phyloP scores from a whole-genome alignment of 495 filamentous ascomycete genomes.

The Lasiosphaeriaceae sp. region DNA sequence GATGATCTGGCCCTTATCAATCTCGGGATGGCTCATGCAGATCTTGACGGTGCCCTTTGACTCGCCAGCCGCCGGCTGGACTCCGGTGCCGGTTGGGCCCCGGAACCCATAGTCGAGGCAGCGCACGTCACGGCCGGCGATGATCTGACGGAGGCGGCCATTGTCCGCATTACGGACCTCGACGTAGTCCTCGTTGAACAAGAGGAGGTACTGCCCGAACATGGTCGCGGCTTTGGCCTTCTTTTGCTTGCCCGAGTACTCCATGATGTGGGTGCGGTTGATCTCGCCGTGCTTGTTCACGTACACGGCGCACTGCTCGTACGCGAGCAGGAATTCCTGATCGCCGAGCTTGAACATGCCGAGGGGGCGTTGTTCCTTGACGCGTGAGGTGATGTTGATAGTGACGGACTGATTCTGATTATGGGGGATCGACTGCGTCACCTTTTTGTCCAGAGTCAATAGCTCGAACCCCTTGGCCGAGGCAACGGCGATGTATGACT shows the following conservation, averaged over 20 bases:
- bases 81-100: slow-evolving; percentile 42
- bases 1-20: slow-evolving; percentile 75
- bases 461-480: slow-evolving; percentile 94
- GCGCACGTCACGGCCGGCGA: slow-evolving; percentile 81
- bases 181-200: slow-evolving; percentile 86
- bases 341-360: slow-evolving; percentile 96
- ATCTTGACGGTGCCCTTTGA: slow-evolving; percentile 75
- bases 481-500: slow-evolving; percentile 83
- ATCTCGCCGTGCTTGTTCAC: slow-evolving; percentile 98
- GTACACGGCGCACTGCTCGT: slow-evolving; percentile 93
- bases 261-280: slow-evolving; percentile 87
- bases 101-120: slow-evolving; percentile 82
- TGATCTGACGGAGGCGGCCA: slow-evolving; percentile 87
- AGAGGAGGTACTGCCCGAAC: slow-evolving; percentile 74
- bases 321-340: slow-evolving; percentile 87
- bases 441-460: slow-evolving; percentile 93
- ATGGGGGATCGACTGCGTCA: slow-evolving; percentile 76
- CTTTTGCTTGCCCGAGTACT: slow-evolving; percentile 88
- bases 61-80: slow-evolving; percentile 25
- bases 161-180: slow-evolving; percentile 97
- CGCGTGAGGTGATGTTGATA: slow-evolving; percentile 72
- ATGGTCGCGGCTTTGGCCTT: slow-evolving; percentile 70
- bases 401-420: slow-evolving; percentile 74
- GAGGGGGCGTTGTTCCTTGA: slow-evolving; percentile 76
- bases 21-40: slow-evolving; percentile 89